A percentile compares a stretch with the other conserved stretches of the same genome.
These are phyloP conservation scores for Phycomyces blakesleeanus DNA, from an alignment of 192 early-diverging fungal genomes.

Conservation along the genomic window DNA sequence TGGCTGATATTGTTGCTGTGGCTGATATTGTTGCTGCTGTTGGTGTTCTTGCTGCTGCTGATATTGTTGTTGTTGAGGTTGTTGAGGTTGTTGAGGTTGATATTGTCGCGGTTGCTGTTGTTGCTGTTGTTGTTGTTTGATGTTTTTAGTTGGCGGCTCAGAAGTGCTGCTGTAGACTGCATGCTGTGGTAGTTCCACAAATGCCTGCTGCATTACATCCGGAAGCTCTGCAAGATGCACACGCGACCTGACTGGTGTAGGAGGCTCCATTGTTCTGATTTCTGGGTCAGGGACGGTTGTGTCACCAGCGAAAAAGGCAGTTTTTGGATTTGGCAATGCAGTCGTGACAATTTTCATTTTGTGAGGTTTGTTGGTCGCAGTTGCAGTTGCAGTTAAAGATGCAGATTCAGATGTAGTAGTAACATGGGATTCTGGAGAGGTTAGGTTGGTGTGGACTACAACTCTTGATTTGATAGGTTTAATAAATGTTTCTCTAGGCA, in stretches of 20 bases:
- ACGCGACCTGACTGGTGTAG: slow-evolving; percentile 12
- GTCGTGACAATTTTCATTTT: not conserved
- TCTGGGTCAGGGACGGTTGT: not conserved
- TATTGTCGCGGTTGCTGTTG: too few relatives aligned
- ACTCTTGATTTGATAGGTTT: slow-evolving; percentile 4
- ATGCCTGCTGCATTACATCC: not conserved
- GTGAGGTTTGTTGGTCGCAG: not conserved
- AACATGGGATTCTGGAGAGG: not conserved
- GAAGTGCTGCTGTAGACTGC: too few relatives aligned
- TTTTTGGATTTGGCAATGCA: slow-evolving; percentile 2
- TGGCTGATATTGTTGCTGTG: too few relatives aligned
- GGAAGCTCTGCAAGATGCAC: not conserved
- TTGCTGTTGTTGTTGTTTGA: too few relatives aligned
- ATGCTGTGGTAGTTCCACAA: not conserved
- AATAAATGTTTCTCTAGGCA: slow-evolving; percentile 7
- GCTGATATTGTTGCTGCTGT: too few relatives aligned
- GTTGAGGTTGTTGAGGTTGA: too few relatives aligned
- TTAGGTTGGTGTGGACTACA: not conserved
- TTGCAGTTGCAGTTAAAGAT: too few relatives aligned
- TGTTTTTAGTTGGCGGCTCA: too few relatives aligned
- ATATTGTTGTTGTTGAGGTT: too few relatives aligned
- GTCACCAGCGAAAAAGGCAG: not conserved
- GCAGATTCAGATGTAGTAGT: too few relatives aligned
- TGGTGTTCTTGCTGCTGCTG: too few relatives aligned
- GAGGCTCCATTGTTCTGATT: slow-evolving; percentile 11